These are phyloP conservation scores for Apiotrichum porosum DNA, from an alignment of 1,284 basidiomycete genomes.

Conservation along the genomic window DNA sequence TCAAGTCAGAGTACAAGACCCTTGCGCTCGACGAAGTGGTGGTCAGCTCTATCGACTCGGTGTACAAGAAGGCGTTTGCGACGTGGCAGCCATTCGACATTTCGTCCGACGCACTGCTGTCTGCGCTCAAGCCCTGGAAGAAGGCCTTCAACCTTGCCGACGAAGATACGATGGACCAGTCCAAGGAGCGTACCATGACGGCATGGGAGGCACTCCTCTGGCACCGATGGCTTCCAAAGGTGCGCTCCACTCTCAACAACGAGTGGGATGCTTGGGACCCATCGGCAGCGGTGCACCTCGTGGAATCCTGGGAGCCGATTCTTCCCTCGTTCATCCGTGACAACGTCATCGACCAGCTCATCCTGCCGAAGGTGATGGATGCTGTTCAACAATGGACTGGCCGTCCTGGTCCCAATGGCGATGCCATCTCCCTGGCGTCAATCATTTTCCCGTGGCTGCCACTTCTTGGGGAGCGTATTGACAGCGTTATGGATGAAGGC, in stretches of 20 bases:
- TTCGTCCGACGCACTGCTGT: constrained; percentile 32
- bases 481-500: constrained; percentile 76
- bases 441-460: constrained; percentile 96
- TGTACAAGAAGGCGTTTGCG: constrained; percentile 38
- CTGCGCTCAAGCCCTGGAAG: constrained; percentile 44
- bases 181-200: constrained; percentile 62
- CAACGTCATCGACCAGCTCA: constrained; percentile 91
- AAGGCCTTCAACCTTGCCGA: constrained; percentile 36
- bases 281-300: constrained; percentile 69
- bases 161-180: not conserved
- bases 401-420: constrained; percentile 44
- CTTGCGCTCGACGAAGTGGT: constrained; percentile 85
- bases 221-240: constrained; percentile 89
- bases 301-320: constrained; percentile 81
- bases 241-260: constrained; percentile 88
- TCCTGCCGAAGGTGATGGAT: constrained; percentile 82
- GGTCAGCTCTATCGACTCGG: constrained; percentile 79
- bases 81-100: constrained; percentile 42
- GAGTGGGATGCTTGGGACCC: constrained; percentile 78
- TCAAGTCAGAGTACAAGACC: constrained; percentile 68
- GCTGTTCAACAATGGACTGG: constrained; percentile 77
- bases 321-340: constrained; percentile 87
- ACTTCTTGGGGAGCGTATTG: constrained; percentile 70
- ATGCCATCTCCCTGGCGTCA: constrained; percentile 57
- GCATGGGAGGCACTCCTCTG: constrained; percentile 91